Evolutionary conservation across 2,329 filamentous ascomycete genomes (phyloP).

Genomic region (Colletotrichum sp.): DNA sequence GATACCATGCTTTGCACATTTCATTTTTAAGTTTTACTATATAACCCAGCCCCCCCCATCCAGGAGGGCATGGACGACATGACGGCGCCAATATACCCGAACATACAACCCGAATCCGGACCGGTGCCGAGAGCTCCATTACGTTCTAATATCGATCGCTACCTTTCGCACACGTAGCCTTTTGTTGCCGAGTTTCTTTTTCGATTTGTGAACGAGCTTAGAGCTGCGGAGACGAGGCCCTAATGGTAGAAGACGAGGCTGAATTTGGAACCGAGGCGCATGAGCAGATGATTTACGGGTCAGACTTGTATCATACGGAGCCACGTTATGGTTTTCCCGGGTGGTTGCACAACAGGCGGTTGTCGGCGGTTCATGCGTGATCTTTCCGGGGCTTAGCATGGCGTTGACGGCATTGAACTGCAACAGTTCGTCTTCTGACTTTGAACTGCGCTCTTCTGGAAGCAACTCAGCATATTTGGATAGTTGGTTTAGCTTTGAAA

Average conservation of each 20-base stretch:
- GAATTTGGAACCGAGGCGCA: background rate
- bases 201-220: background rate
- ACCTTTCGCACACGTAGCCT: background rate
- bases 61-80: slow-evolving; percentile 3
- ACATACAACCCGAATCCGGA: slow-evolving; percentile 21
- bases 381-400: background rate
- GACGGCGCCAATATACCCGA: slow-evolving; percentile 20
- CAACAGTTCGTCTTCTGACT: background rate
- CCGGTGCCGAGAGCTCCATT: slow-evolving; percentile 24
- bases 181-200: background rate
- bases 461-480: background rate
- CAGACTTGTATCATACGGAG: background rate
- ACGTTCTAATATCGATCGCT: slow-evolving; percentile 14
- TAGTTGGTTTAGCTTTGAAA: background rate
- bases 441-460: background rate
- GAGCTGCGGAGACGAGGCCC: background rate
- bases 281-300: background rate
- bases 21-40: slow-evolving; percentile 11
- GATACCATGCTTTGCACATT: slow-evolving; percentile 19
- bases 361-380: background rate
- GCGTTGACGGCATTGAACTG: slow-evolving; percentile 14
- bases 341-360: background rate
- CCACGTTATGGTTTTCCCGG: background rate
- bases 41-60: background rate
- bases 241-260: background rate